phyloP scores from a whole-genome alignment of 768 basidiomycete genomes.

The Mrakia blollopis region DNA sequence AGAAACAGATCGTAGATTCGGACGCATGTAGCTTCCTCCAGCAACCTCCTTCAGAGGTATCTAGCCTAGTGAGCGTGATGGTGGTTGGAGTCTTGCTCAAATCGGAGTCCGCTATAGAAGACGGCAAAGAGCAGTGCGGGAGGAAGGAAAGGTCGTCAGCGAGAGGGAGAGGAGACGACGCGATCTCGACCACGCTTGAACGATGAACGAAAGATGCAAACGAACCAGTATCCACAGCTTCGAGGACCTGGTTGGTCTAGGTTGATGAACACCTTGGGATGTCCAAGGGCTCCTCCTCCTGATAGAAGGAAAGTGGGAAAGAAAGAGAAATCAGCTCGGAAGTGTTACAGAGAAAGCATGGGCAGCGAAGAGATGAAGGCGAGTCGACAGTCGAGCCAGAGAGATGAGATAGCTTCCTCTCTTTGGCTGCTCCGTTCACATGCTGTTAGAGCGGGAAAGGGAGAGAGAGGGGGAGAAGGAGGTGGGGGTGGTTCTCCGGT shows the following conservation, averaged over 20 bases:
- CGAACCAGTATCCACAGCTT: slow-evolving; percentile 25
- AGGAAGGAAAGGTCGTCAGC: background rate
- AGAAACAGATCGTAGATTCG: background rate
- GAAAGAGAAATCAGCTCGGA: background rate
- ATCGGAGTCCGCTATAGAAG: background rate
- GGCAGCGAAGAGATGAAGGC: no score
- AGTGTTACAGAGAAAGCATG: no score
- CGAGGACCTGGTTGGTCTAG: slow-evolving; percentile 49
- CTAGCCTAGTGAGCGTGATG: slow-evolving; percentile 6
- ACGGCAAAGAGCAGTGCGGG: background rate
- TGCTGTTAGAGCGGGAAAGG: no score
- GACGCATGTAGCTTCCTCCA: background rate
- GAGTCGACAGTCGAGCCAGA: no score
- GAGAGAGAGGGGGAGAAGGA: no score
- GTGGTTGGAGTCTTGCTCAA: slow-evolving; percentile 17
- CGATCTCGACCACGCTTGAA: background rate
- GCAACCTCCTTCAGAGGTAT: background rate
- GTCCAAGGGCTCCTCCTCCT: slow-evolving; percentile 93
- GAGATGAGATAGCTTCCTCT: no score
- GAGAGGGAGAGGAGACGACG: background rate
- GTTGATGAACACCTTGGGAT: slow-evolving; percentile 96
- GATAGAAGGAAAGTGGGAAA: no score
- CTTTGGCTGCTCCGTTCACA: no score
- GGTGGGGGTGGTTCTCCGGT: no score
- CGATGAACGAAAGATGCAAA: no score